phyloP scores from a whole-genome alignment of 257 asterid genomes.

The Penstemon barbatus region DNA sequence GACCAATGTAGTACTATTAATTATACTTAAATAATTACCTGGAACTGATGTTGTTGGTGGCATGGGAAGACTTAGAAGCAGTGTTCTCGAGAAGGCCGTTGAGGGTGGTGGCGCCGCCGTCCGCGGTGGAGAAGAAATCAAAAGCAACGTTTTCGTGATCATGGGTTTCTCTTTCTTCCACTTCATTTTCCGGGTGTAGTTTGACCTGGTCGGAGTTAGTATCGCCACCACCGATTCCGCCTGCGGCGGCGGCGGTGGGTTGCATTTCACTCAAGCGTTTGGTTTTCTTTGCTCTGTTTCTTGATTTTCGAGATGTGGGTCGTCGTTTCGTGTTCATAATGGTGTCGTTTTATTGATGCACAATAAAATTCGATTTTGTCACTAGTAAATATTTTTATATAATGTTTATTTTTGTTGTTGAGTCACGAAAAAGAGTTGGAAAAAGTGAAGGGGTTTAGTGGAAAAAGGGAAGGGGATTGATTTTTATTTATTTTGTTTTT shows the following conservation, averaged over 20 bases:
- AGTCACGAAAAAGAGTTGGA: constrained; percentile 22
- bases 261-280: constrained; percentile 20
- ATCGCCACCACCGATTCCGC: background rate
- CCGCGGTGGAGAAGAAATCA: constrained; percentile 59
- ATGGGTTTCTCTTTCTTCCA: constrained; percentile 46
- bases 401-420: too few relatives aligned
- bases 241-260: background rate
- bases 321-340: constrained; percentile 43
- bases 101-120: constrained; percentile 64
- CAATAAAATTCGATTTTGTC: background rate
- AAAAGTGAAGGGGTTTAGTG: constrained; percentile 13
- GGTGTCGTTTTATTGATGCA: constrained; percentile 20
- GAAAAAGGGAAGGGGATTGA: background rate
- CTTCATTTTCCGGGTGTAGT: constrained; percentile 46
- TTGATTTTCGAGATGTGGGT: constrained; percentile 30
- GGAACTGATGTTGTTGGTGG: constrained; percentile 35
- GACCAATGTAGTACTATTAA: too few relatives aligned
- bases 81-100: constrained; percentile 57
- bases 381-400: background rate
- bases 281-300: constrained; percentile 40
- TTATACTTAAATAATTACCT: constrained; percentile 24
- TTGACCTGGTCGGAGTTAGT: constrained; percentile 38
- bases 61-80: constrained; percentile 41
- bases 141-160: constrained; percentile 72
- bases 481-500: background rate